phyloP scores from a whole-genome alignment of 306 rosid genomes.

The Heteromeles arbutifolia region DNA sequence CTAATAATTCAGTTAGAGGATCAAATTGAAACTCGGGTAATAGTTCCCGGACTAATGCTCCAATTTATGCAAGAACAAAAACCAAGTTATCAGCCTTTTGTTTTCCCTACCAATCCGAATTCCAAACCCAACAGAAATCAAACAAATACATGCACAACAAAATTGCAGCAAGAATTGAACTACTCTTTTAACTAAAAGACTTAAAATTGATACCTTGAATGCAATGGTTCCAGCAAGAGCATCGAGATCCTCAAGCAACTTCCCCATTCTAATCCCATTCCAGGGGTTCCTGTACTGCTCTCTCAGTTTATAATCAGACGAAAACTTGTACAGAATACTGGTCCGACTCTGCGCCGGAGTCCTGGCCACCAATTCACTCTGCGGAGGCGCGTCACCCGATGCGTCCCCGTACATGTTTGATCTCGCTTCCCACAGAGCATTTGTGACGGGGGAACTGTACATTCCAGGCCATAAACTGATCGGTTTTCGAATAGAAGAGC shows the following conservation, averaged over 20 bases:
- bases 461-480: conserved; percentile 64
- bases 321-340: conserved; percentile 51
- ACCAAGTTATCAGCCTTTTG: background rate
- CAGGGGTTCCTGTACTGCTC: conserved; percentile 86
- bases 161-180: background rate
- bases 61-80: background rate
- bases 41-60: background rate
- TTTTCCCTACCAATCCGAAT: background rate
- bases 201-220: conserved; percentile 37
- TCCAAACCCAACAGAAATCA: background rate
- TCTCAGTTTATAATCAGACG: conserved; percentile 57
- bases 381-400: background rate
- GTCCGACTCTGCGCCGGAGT: conserved; percentile 60
- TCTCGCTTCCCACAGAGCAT: conserved; percentile 89
- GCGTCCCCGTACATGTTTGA: conserved; percentile 27
- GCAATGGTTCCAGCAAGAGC: conserved; percentile 91
- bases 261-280: conserved; percentile 72
- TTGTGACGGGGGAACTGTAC: conserved; percentile 70
- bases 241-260: conserved; percentile 76
- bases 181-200: background rate
- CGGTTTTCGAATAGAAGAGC: conserved; percentile 63
- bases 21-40: background rate
- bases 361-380: conserved; percentile 21
- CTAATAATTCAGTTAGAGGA: background rate
- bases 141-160: background rate